A percentile compares a stretch with the other conserved stretches of the same genome.
Evolutionary conservation across 2,329 filamentous ascomycete genomes (phyloP).

Genomic region (Moelleriella libera): DNA sequence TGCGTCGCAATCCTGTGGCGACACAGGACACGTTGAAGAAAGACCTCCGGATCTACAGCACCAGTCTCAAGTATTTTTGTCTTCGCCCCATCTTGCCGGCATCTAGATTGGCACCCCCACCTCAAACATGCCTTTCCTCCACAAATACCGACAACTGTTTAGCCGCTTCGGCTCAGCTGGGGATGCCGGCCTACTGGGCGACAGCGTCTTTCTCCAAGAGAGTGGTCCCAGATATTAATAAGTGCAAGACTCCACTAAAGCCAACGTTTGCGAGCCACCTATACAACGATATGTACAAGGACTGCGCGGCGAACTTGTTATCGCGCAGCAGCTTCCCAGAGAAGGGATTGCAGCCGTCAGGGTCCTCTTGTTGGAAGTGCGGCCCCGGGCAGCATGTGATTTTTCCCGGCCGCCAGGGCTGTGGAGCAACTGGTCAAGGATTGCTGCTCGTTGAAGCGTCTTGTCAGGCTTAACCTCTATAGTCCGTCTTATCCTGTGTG

Average conservation of each 20-base stretch:
- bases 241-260: not conserved
- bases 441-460: too few relatives aligned
- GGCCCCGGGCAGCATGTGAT: not conserved
- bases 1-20: not conserved
- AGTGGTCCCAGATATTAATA: not conserved
- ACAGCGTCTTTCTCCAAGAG: too few relatives aligned
- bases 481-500: not conserved
- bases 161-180: not conserved
- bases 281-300: not conserved
- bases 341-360: slow-evolving; percentile 1
- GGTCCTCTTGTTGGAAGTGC: not conserved
- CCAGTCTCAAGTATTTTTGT: not conserved
- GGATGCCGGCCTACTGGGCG: not conserved
- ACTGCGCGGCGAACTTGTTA: not conserved
- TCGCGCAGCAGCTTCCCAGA: not conserved
- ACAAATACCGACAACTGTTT: not conserved
- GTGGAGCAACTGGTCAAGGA: not conserved
- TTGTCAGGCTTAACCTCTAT: too few relatives aligned
- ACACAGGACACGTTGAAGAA: not conserved
- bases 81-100: not conserved
- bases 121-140: not conserved
- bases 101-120: not conserved
- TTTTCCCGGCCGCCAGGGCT: not conserved
- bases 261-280: not conserved
- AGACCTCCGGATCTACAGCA: not conserved